Evolutionary conservation across 805 yeast species (phyloP), one percentile per base, ranked within the genome.

Genomic region (Lipomyces sp.): DNA sequence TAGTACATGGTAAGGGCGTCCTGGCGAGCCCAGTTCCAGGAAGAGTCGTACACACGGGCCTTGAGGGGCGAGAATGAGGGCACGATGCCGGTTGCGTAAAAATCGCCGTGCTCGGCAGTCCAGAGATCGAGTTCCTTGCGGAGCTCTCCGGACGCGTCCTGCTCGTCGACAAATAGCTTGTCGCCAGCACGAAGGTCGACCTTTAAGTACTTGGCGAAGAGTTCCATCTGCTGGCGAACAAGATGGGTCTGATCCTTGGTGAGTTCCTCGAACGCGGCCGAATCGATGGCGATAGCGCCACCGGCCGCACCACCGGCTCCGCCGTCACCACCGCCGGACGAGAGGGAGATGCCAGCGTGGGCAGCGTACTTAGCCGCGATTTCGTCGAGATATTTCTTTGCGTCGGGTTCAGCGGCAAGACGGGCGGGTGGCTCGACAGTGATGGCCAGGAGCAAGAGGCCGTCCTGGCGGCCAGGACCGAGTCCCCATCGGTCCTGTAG

Each of bases 11-110:
- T 86, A 73, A 95, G 82, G 68, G 95, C 90, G 78, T 95, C 97
- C 83, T 95, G 99, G 80, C 98, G 90, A 58, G 98, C 98, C 99
- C 99, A 95, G 80, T 96, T 96, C 99, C 99, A 95, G 80, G 93
- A 92, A 30, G 98, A 92, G 80, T 95, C 98, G 79, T 94, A 95
- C 63, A 89, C 87, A 83, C 99, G 90, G 35, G 98, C 97, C 83
- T 95, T 95, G 81, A 90, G 85, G 69, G 94, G 84, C 39, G 97
- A 90, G 82, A 95, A 95, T 3, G 89, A 87, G 53, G 98, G 97
- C 72, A 87, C 83, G 74, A 95, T 89, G 77, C 99, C 98, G 66
- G 87, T 85, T 59, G 97, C 93, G 78, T 93, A 95, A 76, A 88
- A 88, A 75, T 95, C 99, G 73, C 99, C 99, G 73, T 90, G 87